Percentiles rank a stretch among this genome's conserved stretches.
phyloP scores from a whole-genome alignment of 2,329 filamentous ascomycete species.

The Metarhizium anisopliae region DNA sequence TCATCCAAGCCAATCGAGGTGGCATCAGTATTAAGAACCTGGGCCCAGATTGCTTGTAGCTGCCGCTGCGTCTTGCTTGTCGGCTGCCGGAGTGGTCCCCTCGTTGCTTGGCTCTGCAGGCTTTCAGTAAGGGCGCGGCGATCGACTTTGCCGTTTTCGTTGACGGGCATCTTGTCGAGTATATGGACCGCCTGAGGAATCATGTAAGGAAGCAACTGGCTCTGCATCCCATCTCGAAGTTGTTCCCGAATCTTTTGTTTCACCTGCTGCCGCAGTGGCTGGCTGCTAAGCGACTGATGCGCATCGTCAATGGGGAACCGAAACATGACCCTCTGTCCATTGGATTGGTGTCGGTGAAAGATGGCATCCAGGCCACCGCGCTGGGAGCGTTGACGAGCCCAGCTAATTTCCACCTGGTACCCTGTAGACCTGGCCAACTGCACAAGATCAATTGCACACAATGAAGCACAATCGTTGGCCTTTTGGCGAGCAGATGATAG shows the following conservation, averaged over 20 bases:
- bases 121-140: slow-evolving; percentile 5
- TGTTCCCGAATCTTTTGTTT: slow-evolving; percentile 2
- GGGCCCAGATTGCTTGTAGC: background rate
- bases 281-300: slow-evolving; percentile 1
- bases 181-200: slow-evolving; percentile 3
- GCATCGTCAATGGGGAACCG: slow-evolving; percentile 9
- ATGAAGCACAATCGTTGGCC: background rate
- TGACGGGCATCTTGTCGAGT: slow-evolving; percentile 9
- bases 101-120: background rate
- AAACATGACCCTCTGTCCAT: slow-evolving; percentile 4
- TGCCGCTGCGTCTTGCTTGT: background rate
- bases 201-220: slow-evolving; percentile 9
- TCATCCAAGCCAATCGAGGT: background rate
- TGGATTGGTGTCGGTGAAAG: slow-evolving; percentile 17
- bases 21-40: background rate
- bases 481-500: background rate
- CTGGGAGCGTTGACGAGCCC: slow-evolving; percentile 27
- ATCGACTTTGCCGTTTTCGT: slow-evolving; percentile 11
- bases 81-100: background rate
- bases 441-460: slow-evolving; percentile 9
- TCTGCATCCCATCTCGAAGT: slow-evolving; percentile 2
- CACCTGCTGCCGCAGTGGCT: slow-evolving; percentile 5
- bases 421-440: slow-evolving; percentile 22
- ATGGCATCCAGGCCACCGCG: slow-evolving; percentile 13
- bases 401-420: slow-evolving; percentile 34